Conservation (phyloP, 1,284 basidiomycete species). For the Ceratobasidium sp. region DNA sequence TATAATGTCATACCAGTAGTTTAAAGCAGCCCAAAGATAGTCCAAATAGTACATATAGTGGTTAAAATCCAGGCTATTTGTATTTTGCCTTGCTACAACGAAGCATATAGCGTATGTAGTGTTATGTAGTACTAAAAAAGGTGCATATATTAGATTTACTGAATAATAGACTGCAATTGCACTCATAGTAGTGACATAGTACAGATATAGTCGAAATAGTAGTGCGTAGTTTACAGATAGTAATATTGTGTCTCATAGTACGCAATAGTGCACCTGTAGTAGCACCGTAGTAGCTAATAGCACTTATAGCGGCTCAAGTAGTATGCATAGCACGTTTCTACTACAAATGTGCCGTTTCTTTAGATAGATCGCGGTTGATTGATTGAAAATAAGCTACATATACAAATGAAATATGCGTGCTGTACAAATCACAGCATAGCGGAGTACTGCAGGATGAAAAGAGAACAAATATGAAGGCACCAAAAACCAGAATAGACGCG, state of each 20-base stretch:
- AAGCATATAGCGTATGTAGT: too few relatives aligned
- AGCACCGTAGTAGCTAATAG: background rate
- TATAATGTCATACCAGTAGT: too few relatives aligned
- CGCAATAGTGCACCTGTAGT: background rate
- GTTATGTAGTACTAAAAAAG: too few relatives aligned
- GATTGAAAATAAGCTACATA: background rate
- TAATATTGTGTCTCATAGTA: background rate
- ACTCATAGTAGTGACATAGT: too few relatives aligned
- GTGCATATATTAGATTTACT: too few relatives aligned
- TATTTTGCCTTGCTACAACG: too few relatives aligned
- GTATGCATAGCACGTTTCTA: background rate
- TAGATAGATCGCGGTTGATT: background rate
- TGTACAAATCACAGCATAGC: background rate
- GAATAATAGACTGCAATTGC: too few relatives aligned
- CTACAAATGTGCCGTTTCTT: background rate
- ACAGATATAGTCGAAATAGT: too few relatives aligned
- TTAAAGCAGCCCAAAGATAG: too few relatives aligned
- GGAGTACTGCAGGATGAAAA: background rate
- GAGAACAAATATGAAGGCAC: background rate
- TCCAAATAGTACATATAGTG: too few relatives aligned
- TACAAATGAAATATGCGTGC: background rate
- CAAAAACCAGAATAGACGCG: background rate
- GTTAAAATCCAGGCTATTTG: too few relatives aligned
- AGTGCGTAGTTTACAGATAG: background rate
- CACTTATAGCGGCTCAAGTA: background rate